Conservation (phyloP, 192 early-diverging fungal genomes). For the Lunasporangiospora selenospora region DNA sequence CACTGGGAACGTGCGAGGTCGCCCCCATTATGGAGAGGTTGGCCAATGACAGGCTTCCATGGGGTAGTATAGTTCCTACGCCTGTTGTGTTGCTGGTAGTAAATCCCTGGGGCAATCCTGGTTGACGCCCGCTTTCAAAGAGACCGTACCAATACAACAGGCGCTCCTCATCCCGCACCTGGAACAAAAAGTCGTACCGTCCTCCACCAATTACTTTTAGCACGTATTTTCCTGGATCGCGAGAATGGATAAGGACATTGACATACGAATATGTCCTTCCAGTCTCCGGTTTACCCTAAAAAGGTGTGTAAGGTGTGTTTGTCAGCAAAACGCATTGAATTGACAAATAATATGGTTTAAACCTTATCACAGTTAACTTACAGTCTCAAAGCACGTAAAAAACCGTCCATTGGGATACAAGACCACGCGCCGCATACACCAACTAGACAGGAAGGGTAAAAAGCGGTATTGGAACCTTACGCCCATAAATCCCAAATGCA, state of each 20-base stretch:
- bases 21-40: too few relatives aligned
- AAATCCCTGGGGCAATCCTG: too few relatives aligned
- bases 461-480: conserved; percentile 52
- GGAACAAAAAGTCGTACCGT: conserved; percentile 18
- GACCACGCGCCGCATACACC: conserved; percentile 57
- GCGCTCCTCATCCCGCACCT: conserved; percentile 31
- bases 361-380: too few relatives aligned
- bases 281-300: conserved; percentile 34
- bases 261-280: conserved; percentile 21
- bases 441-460: conserved; percentile 52
- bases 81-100: too few relatives aligned
- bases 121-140: conserved; percentile 39
- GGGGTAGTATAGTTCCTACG: too few relatives aligned
- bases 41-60: too few relatives aligned
- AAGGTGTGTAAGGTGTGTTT: too few relatives aligned
- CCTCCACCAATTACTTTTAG: conserved; percentile 12
- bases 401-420: conserved; percentile 52
- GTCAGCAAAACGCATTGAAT: too few relatives aligned
- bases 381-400: conserved; percentile 52
- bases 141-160: conserved; percentile 26
- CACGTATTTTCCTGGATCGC: conserved; percentile 12
- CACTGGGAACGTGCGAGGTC: too few relatives aligned
- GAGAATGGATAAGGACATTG: conserved; percentile 10
- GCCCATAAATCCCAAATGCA: conserved; percentile 54
- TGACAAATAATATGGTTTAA: too few relatives aligned